phyloP scores from a whole-genome alignment of 768 basidiomycete species.

The Chalciporus chontae region DNA sequence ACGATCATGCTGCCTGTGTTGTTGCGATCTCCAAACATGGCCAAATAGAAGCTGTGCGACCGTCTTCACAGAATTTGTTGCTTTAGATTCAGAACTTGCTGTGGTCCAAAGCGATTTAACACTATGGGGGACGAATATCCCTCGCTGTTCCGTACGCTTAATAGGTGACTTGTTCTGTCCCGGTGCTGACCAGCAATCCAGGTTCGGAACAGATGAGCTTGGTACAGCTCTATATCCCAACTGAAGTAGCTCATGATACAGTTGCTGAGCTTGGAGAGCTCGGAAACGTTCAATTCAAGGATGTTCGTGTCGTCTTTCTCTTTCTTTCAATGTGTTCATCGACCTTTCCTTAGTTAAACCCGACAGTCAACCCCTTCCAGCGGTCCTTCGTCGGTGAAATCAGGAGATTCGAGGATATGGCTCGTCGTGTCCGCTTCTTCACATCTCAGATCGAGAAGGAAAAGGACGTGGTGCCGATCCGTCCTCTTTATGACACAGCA shows the following conservation, averaged over 20 bases:
- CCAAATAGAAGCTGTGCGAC: constrained; percentile 12
- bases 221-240: constrained; percentile 94
- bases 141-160: constrained; percentile 67
- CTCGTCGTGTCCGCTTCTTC: constrained; percentile 91
- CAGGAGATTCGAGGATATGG: constrained; percentile 93
- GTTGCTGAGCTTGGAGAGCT: constrained; percentile 94
- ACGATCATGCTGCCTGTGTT: too few relatives aligned
- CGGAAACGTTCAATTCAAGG: constrained; percentile 95
- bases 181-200: constrained; percentile 29
- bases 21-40: constrained; percentile 19
- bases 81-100: neutral
- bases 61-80: neutral
- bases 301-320: constrained; percentile 51
- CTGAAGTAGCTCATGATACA: constrained; percentile 96
- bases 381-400: constrained; percentile 97
- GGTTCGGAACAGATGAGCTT: constrained; percentile 98
- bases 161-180: neutral
- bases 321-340: constrained; percentile 3
- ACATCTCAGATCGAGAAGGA: constrained; percentile 81
- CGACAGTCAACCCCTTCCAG: constrained; percentile 94
- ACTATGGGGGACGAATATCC: constrained; percentile 78
- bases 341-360: constrained; percentile 67
- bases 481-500: constrained; percentile 82
- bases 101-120: neutral
- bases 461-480: constrained; percentile 75